Evolutionary conservation across 805 yeast species (phyloP), one percentile per base, ranked within the genome.

Genomic region (Lipomyces oligophaga): DNA sequence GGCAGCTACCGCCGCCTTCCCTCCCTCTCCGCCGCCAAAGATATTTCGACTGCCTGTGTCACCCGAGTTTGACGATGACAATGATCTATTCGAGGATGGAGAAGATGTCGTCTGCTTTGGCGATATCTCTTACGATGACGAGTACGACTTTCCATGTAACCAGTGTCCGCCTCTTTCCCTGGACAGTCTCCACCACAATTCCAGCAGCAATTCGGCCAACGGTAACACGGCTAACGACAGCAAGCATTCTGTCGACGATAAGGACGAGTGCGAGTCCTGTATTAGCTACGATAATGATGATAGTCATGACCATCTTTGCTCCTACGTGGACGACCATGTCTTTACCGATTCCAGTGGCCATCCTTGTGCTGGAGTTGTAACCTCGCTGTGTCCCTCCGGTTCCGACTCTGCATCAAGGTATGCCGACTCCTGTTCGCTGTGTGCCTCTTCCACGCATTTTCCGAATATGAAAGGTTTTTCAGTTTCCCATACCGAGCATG

Each of bases 21-120:
- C 38, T 24, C 35, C 40, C 16, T 24, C n/a, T 25, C 42, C 40
- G 34, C 40, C 47, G 31, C 34, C 41, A n/a, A 32, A 24, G 38
- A 42, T 46, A 15, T 46, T 46, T 41, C 40, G 28, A 16, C 46
- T 46, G 19, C 54, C 51, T n/a, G 30, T 44, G 28, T 19, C 43
- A 37, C 42, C 50, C 13, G 8, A 19, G 19, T 25, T 26, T 5
- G 28, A 36, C 26, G 43, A 35, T 30, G 52, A 43, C 22, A 47
- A 30, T 6, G 43, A 30, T 16, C 45, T 37, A 21, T 38, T 27
- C 27, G 27, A 15, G 34, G 49, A 45, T 18, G 34, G 35, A n/a
- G 28, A 20, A 2, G 16, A 16, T 16, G 30, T 13, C 36, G 32
- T n/a, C 13, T 15, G 15, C 8, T n/a, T n/a, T n/a, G 3, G 21